phyloP scores from a whole-genome alignment of 2,329 filamentous ascomycete genomes.

The Calonectria montana region DNA sequence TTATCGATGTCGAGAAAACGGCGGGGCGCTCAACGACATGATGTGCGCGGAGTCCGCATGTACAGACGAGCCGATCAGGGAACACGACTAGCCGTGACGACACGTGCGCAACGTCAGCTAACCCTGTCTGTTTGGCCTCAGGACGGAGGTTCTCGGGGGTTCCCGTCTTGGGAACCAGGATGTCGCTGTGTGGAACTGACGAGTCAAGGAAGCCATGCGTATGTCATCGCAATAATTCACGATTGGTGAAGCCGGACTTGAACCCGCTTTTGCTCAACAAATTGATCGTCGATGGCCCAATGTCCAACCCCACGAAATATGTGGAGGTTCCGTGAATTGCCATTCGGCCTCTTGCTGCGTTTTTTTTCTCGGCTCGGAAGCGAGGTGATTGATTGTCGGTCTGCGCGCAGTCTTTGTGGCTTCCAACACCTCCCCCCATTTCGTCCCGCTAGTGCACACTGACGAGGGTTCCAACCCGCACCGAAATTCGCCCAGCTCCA shows the following conservation, averaged over 20 bases:
- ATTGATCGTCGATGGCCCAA: not conserved
- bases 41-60: conserved; percentile 18
- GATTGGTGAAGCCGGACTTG: not conserved
- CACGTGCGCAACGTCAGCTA: conserved; percentile 38
- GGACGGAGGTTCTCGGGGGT: conserved; percentile 23
- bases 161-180: conserved; percentile 12
- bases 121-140: conserved; percentile 9
- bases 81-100: conserved; percentile 22
- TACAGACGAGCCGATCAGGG: conserved; percentile 25
- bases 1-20: not conserved
- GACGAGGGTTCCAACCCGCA: conserved; percentile 23
- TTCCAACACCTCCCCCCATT: not conserved
- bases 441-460: not conserved
- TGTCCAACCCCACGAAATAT: not conserved
- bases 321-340: conserved; percentile 5
- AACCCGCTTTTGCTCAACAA: not conserved
- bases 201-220: not conserved
- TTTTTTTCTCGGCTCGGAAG: conserved; percentile 6
- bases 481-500: not conserved
- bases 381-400: conserved; percentile 8
- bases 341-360: not conserved
- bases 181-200: not conserved
- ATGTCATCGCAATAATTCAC: not conserved
- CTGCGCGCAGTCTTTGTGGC: not conserved
- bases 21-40: conserved; percentile 30